Evolutionary conservation across 768 basidiomycete genomes (phyloP).

Genomic region (Agaricus blazei): DNA sequence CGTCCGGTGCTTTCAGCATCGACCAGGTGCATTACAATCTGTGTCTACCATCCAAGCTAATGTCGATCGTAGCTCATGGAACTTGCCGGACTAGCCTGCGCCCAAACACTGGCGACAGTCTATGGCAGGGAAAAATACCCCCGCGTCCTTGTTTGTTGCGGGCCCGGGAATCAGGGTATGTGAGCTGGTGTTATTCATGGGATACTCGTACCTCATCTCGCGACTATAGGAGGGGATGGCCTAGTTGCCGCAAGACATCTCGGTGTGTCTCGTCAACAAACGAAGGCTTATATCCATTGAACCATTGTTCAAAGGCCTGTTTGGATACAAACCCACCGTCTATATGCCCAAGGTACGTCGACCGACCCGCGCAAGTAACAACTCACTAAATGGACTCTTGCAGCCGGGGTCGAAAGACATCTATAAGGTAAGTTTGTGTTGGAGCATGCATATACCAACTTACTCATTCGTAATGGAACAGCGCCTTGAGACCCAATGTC

Average conservation of each 20-base stretch:
- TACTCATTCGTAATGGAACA: conserved; percentile 20
- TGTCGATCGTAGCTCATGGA: conserved; percentile 74
- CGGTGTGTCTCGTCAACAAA: conserved; percentile 36
- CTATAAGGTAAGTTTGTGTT: conserved; percentile 54
- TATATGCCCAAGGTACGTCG: conserved; percentile 88
- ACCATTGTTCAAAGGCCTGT: conserved; percentile 57
- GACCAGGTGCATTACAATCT: conserved; percentile 59
- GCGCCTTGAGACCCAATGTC: conserved; percentile 82
- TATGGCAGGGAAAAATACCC: conserved; percentile 66
- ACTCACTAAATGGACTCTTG: background rate
- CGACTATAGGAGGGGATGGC: conserved; percentile 74
- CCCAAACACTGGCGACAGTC: conserved; percentile 76
- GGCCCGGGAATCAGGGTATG: conserved; percentile 89
- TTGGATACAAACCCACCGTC: conserved; percentile 84
- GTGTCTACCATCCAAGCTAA: background rate
- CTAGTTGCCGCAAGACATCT: conserved; percentile 95
- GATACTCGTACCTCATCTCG: background rate
- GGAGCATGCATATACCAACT: background rate
- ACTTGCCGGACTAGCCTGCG: conserved; percentile 91
- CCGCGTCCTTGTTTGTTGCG: conserved; percentile 90
- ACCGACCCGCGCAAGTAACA: no score
- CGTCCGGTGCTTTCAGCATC: conserved; percentile 86
- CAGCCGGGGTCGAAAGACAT: conserved; percentile 92
- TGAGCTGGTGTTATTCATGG: background rate
- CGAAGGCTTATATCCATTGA: background rate